Percentiles rank a stretch among this genome's conserved stretches.
These are phyloP conservation scores for Ogataea henricii DNA, from an alignment of 805 yeast genomes.

Conservation along the genomic window DNA sequence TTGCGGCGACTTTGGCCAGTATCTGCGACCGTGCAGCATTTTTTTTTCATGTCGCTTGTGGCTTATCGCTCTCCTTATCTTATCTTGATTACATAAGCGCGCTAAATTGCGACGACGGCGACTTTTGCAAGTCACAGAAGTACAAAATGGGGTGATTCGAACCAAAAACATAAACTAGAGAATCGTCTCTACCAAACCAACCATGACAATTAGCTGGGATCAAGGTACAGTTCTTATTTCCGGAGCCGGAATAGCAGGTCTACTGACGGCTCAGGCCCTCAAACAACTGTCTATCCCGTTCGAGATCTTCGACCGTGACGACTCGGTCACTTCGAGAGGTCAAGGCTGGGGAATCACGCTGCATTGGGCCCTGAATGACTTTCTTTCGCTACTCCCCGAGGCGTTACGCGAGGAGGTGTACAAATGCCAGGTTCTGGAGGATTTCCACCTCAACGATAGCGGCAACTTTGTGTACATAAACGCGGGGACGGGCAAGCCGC, in stretches of 20 bases:
- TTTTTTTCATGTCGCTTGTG: too few species aligned
- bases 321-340: constrained; percentile 27
- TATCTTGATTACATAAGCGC: too few species aligned
- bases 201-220: constrained; percentile 13
- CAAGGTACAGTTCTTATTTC: constrained; percentile 28
- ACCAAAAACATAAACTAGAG: neutral
- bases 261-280: constrained; percentile 32
- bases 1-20: too few species aligned
- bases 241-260: constrained; percentile 27
- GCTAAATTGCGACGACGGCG: too few species aligned
- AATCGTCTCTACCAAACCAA: neutral
- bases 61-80: too few species aligned
- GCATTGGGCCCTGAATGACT: constrained; percentile 34
- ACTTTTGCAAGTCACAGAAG: neutral
- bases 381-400: constrained; percentile 27
- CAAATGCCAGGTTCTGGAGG: constrained; percentile 30
- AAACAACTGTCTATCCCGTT: constrained; percentile 27
- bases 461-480: constrained; percentile 35
- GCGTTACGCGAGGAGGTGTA: constrained; percentile 25
- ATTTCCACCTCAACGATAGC: constrained; percentile 30
- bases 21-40: too few species aligned
- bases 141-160: neutral
- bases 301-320: constrained; percentile 33
- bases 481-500: constrained; percentile 31
- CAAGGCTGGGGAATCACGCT: constrained; percentile 38